These are phyloP conservation scores for Bondarzewia mesenterica DNA, from an alignment of 1,284 basidiomycete species.

Conservation along the genomic window DNA sequence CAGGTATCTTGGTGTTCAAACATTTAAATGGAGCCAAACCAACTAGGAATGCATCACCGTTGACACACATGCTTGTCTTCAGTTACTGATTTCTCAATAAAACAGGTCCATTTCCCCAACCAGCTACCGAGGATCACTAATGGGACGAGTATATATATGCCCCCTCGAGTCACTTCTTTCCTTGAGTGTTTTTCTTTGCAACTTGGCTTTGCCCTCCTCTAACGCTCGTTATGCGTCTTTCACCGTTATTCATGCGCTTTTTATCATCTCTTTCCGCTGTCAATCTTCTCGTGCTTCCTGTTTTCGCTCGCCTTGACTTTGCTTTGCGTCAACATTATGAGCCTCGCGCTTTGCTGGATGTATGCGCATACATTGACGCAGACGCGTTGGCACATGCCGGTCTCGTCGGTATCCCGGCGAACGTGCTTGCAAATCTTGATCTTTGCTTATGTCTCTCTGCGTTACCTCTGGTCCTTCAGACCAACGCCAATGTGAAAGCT, in stretches of 20 bases:
- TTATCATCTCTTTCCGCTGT: not conserved
- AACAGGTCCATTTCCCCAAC: too few species aligned
- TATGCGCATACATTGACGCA: constrained; percentile 18
- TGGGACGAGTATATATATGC: too few species aligned
- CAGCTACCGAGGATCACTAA: too few species aligned
- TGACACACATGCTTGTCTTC: too few species aligned
- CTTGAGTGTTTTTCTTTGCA: too few species aligned
- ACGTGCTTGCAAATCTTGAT: constrained; percentile 13
- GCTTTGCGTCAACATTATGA: constrained; percentile 12
- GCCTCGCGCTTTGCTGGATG: constrained; percentile 15
- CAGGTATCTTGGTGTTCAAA: too few species aligned
- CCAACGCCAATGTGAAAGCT: constrained; percentile 10
- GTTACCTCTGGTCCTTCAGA: constrained; percentile 15
- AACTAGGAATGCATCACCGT: too few species aligned
- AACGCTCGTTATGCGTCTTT: not conserved
- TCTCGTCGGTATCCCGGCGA: constrained; percentile 4
- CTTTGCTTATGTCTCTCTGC: constrained; percentile 20
- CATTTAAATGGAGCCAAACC: too few species aligned
- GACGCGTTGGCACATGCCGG: constrained; percentile 5
- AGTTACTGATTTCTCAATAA: too few species aligned
- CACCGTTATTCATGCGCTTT: too few species aligned
- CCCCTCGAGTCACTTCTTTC: too few species aligned
- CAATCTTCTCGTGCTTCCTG: not conserved
- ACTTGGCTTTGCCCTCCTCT: too few species aligned
- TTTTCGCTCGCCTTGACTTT: not conserved